Base-by-base conservation (phyloP, 1,284 basidiomycete species). In the Irpex sp. region DNA sequence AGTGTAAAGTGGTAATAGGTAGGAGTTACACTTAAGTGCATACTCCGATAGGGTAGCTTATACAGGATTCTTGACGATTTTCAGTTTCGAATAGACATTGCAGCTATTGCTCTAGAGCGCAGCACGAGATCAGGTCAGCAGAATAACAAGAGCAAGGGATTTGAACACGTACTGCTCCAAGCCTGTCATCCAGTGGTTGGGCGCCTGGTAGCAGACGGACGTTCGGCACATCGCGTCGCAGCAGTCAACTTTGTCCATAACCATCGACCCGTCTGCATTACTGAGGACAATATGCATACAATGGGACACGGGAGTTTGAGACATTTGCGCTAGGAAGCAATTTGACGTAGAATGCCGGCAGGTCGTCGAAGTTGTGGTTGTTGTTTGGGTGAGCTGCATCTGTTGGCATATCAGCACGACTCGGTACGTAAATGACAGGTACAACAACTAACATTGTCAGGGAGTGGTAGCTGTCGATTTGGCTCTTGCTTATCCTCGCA, bases 241-340 rank as follows among this genome's bases (percentile, higher is more conserved):
- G 46, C 61, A 61, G 35, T 61, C 60, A 7, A 61, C 26, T 17
- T 57, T 21, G 51, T 57, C 61, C 43, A 58, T 39, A 6, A 31
- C n/a, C 36, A 57, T 57, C n/a, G 56, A 61, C 3, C 55, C 61
- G 56, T 51, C 56, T 13, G 17, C 61, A n/a, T 55, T 36, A 46
- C 61, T 58, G n/a, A 57, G 39, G n/a, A 61, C 61, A 31, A 61
- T 61, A 9, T 61, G 19, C 39, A 58, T 61, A 33, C 61, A 61
- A 5, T 49, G 31, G 3, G 54, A 49, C 4, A 58, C 56, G 35
- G 61, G 61, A 8, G 13, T 37, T 21, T 51, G 55, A 2, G 39
- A 57, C 9, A 61, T 47, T 21, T 37, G 55, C 5, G 61, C 26
- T 8, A 46, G 55, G 6, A 58, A 6, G 9, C 39, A 58, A 3